Conservation (phyloP, 352 stramenopile genomes). For the Globisporangium canariense region DNA sequence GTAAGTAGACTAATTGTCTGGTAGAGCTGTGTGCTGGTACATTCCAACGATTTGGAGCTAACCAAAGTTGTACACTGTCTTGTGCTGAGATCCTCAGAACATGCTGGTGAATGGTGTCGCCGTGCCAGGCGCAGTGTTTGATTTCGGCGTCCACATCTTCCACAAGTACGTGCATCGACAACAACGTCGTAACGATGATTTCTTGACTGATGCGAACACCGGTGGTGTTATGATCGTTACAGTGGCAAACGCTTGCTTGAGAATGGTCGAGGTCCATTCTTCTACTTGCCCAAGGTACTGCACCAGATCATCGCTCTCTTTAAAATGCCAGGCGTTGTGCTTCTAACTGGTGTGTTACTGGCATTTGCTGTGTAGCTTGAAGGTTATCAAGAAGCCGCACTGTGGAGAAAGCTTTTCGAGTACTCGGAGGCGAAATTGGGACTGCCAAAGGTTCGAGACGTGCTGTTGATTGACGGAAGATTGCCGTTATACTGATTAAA, state of each 20-base stretch:
- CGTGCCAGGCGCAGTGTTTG: conserved; percentile 90
- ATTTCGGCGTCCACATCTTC: conserved; percentile 95
- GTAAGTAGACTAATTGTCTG: conserved; percentile 22
- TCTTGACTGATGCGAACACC: neutral
- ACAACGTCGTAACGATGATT: no score
- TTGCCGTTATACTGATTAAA: neutral
- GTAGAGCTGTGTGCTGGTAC: no score
- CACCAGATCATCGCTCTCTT: no score
- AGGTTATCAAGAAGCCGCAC: conserved; percentile 89
- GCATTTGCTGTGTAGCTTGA: conserved; percentile 58
- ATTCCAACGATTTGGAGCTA: neutral
- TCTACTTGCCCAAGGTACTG: conserved; percentile 91
- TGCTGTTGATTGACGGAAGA: no score
- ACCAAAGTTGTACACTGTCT: neutral
- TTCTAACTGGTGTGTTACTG: neutral
- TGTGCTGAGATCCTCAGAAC: conserved; percentile 36
- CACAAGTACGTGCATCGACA: conserved; percentile 73
- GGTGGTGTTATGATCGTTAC: neutral
- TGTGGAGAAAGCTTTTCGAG: conserved; percentile 95
- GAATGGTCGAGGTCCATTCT: conserved; percentile 84
- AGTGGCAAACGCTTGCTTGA: conserved; percentile 74
- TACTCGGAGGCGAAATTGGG: conserved; percentile 86
- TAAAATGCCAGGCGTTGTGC: neutral
- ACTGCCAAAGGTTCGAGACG: conserved; percentile 36
- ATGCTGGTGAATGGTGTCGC: conserved; percentile 88